Evolutionary conservation across 768 basidiomycete species (phyloP).

Genomic region (Clavaria fumosa): DNA sequence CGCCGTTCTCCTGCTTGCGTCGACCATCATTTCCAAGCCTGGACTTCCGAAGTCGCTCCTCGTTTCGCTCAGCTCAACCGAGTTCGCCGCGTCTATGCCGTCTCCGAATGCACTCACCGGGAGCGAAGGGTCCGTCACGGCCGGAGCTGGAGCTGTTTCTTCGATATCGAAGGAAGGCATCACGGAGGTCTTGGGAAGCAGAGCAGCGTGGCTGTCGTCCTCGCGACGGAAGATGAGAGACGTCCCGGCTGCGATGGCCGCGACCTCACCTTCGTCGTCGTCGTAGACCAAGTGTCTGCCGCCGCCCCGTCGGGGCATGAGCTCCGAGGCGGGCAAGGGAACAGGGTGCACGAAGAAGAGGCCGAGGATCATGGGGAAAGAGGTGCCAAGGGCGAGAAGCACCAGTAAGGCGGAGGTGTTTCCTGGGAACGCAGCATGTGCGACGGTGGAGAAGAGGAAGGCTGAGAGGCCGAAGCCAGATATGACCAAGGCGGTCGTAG

Average conservation of each 20-base stretch:
- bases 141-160: too few species aligned
- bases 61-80: neutral
- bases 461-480: slow-evolving; percentile 87
- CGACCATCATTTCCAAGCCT: neutral
- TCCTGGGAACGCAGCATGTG: slow-evolving; percentile 57
- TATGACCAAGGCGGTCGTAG: slow-evolving; percentile 61
- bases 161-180: too few species aligned
- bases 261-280: slow-evolving; percentile 8
- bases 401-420: slow-evolving; percentile 66
- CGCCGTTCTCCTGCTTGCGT: neutral
- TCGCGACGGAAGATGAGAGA: slow-evolving; percentile 10
- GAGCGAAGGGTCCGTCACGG: too few species aligned
- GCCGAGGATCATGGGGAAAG: slow-evolving; percentile 67
- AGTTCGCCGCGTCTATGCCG: neutral
- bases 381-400: slow-evolving; percentile 62
- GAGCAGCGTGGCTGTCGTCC: slow-evolving; percentile 6
- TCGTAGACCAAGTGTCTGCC: slow-evolving; percentile 11
- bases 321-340: slow-evolving; percentile 32
- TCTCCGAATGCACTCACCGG: too few species aligned
- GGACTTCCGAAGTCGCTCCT: neutral
- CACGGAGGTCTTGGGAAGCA: slow-evolving; percentile 7
- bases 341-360: slow-evolving; percentile 58
- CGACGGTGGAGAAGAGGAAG: slow-evolving; percentile 72
- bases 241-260: slow-evolving; percentile 6
- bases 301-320: slow-evolving; percentile 12